A percentile compares a stretch with the other conserved stretches of the same genome.
Conservation (phyloP, 352 stramenopile species). For the Thraustochytrium sp. region DNA sequence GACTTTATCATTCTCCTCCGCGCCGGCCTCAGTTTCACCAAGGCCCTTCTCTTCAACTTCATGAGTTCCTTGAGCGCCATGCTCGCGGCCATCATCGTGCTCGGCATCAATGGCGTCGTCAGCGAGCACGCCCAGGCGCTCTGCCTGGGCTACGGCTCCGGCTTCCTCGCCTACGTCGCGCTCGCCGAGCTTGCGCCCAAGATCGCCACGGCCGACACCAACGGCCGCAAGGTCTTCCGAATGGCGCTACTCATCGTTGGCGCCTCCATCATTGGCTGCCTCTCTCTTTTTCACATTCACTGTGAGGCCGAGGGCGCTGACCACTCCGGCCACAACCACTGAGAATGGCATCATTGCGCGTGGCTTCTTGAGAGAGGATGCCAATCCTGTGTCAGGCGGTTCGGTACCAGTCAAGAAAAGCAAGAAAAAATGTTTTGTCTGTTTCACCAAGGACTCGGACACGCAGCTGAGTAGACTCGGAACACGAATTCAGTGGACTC, state of each 20-base stretch:
- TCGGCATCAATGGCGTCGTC: background rate
- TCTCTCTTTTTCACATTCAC: background rate
- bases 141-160: background rate
- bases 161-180: constrained; percentile 36
- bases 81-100: constrained; percentile 53
- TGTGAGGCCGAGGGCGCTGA: background rate
- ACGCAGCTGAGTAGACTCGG: no score
- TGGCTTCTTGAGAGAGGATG: no score
- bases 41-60: constrained; percentile 44
- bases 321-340: constrained; percentile 20
- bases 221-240: background rate
- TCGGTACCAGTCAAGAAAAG: no score
- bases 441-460: no score
- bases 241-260: constrained; percentile 13
- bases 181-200: constrained; percentile 4
- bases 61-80: background rate
- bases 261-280: background rate
- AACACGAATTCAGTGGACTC: no score
- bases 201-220: background rate
- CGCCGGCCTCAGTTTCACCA: background rate
- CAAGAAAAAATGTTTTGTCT: no score
- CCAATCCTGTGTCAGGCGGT: no score
- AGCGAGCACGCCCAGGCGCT: background rate
- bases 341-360: no score
- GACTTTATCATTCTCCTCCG: constrained; percentile 42